Percentiles rank a stretch among this genome's conserved stretches.
Conservation (phyloP, 2,329 filamentous ascomycete genomes). For the Volutella citrinella region DNA sequence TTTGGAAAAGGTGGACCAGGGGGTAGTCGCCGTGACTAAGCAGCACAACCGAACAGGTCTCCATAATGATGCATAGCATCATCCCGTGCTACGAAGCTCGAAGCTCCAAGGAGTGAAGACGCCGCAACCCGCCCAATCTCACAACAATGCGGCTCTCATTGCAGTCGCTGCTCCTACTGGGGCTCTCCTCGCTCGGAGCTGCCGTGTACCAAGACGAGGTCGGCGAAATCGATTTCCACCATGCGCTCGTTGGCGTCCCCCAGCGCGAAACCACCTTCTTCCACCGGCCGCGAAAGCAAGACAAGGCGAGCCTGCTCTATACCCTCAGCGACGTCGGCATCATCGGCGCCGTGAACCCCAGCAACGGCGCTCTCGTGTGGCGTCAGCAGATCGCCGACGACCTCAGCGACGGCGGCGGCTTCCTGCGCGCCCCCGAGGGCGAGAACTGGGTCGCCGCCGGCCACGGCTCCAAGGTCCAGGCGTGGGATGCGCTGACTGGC, state of each 20-base stretch:
- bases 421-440: conserved; percentile 71
- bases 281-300: conserved; percentile 77
- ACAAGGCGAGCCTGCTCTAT: conserved; percentile 86
- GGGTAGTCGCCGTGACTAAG: conserved; percentile 25
- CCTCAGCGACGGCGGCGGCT: conserved; percentile 43
- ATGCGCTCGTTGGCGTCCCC: conserved; percentile 81
- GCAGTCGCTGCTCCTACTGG: conserved; percentile 36
- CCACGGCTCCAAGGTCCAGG: conserved; percentile 64
- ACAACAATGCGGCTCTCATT: conserved; percentile 35
- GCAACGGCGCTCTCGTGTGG: conserved; percentile 82
- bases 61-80: conserved; percentile 24
- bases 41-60: conserved; percentile 27
- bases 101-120: conserved; percentile 23
- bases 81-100: conserved; percentile 11
- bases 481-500: conserved; percentile 83
- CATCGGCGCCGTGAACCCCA: conserved; percentile 84
- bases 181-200: conserved; percentile 39
- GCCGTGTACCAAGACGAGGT: conserved; percentile 91
- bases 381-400: conserved; percentile 67
- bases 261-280: conserved; percentile 87
- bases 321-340: conserved; percentile 82
- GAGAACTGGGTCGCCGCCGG: conserved; percentile 77
- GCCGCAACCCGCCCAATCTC: conserved; percentile 14
- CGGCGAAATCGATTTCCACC: conserved; percentile 87
- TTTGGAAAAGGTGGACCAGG: too few relatives aligned